These are phyloP conservation scores for Dactylellina parvicollis DNA, from an alignment of 2,329 filamentous ascomycete species.

Conservation along the genomic window DNA sequence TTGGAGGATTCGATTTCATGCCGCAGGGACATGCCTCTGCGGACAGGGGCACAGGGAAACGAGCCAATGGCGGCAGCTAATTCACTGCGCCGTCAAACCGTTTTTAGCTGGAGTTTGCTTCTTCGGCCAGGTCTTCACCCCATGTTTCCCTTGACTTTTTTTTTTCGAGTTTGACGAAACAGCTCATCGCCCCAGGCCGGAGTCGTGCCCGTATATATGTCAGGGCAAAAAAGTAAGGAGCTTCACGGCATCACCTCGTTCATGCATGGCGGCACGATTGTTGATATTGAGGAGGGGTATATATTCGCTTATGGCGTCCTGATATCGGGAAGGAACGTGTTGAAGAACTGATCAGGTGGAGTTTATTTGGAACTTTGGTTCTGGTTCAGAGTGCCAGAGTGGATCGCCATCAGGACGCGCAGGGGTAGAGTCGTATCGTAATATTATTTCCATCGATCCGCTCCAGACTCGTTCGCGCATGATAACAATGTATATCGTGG, in stretches of 20 bases:
- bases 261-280: slow-evolving; percentile 44
- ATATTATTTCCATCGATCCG: slow-evolving; percentile 15
- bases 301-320: slow-evolving; percentile 39
- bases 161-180: slow-evolving; percentile 41
- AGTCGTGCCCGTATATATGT: slow-evolving; percentile 19
- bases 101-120: slow-evolving; percentile 40
- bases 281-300: slow-evolving; percentile 39
- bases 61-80: slow-evolving; percentile 43
- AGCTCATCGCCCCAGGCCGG: slow-evolving; percentile 5
- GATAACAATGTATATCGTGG: slow-evolving; percentile 10
- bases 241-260: slow-evolving; percentile 29
- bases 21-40: slow-evolving; percentile 15
- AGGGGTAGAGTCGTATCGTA: slow-evolving; percentile 28
- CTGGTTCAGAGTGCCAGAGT: slow-evolving; percentile 1
- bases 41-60: slow-evolving; percentile 33
- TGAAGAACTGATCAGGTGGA: slow-evolving; percentile 16
- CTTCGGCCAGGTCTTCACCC: slow-evolving; percentile 32
- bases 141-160: slow-evolving; percentile 17
- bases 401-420: slow-evolving; percentile 24
- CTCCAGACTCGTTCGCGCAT: slow-evolving; percentile 11
- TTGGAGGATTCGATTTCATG: slow-evolving; percentile 42
- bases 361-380: slow-evolving; percentile 8
- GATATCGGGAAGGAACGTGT: slow-evolving; percentile 50
- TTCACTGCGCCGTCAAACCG: slow-evolving; percentile 35
- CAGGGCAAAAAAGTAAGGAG: slow-evolving; percentile 28